These are phyloP conservation scores for Coccomyxa subellipsoidea DNA, from an alignment of 163 green algal genomes.

Conservation along the genomic window DNA sequence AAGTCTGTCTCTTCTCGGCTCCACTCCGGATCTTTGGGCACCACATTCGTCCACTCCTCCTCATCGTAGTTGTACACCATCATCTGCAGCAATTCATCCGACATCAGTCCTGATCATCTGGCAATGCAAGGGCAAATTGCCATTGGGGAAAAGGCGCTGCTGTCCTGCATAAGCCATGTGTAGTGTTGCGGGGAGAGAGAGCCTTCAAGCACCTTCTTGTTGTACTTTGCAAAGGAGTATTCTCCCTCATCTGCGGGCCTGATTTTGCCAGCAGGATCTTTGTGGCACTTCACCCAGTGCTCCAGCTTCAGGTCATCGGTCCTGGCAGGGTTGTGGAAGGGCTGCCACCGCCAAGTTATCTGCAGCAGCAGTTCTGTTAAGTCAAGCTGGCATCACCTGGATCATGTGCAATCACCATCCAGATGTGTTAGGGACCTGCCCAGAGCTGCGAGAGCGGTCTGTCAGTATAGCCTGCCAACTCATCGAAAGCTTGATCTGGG, in stretches of 20 bases:
- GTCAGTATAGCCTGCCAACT: too few relatives aligned
- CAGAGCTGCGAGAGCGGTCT: too few relatives aligned
- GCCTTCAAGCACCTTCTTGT: slow-evolving; percentile 73
- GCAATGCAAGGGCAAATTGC: background rate
- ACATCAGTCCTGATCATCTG: background rate
- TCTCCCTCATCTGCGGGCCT: slow-evolving; percentile 60
- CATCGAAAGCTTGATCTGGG: background rate
- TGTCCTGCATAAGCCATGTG: too few relatives aligned
- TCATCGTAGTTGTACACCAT: slow-evolving; percentile 75
- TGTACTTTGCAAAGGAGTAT: slow-evolving; percentile 92
- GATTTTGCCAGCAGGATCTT: slow-evolving; percentile 64
- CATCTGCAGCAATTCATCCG: slow-evolving; percentile 7
- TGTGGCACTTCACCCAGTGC: slow-evolving; percentile 90
- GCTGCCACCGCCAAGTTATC: slow-evolving; percentile 65
- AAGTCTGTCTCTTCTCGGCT: slow-evolving; percentile 90
- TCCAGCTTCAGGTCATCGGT: slow-evolving; percentile 75
- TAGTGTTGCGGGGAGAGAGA: too few relatives aligned
- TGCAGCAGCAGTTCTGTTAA: too few relatives aligned
- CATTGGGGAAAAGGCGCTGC: background rate
- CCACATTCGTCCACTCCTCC: slow-evolving; percentile 81
- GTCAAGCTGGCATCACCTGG: too few relatives aligned
- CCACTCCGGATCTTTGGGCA: slow-evolving; percentile 66
- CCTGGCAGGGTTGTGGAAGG: slow-evolving; percentile 79
- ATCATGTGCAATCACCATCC: too few relatives aligned
- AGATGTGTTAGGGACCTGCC: too few relatives aligned